Base-by-base conservation (phyloP, 129 eudicot genomes). In the Heracleum sosnowskyi region DNA sequence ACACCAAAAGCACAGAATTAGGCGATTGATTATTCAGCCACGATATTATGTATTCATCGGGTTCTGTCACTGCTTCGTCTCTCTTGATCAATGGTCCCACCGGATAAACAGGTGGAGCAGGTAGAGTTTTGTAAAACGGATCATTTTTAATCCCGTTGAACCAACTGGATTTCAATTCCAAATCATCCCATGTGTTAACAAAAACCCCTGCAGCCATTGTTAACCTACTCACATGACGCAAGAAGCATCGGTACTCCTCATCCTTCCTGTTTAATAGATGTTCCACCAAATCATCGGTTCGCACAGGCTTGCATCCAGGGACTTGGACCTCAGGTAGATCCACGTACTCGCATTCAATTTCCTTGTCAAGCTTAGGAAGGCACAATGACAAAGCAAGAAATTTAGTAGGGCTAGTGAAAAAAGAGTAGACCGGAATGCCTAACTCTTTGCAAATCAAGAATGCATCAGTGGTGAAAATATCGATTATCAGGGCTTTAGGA, bases 301-400 rank as follows among this genome's bases (percentile, higher is more conserved):
- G 81, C 40, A 84, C 70, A 8, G 81, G 80, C 18, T 78, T 76
- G 64, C 90, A 84, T 22, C 92, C 92, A 1, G 90, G 92, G 17
- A 86, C 80, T 11, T 72, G 60, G 29, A 89, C 33, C 9, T 71
- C 82, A 1, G 80, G 80, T 28, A 81, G 74, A 47, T 89, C 87
- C 69, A 86, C 81, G 40, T 73, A 89, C 79, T 89, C 87, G 16
- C 90, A 87, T 16, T 84, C 89, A 6, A 83, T 78, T 28, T 84
- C 83, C 0, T 11, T 29, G 29, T 86, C 90, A 29, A 89, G 62
- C 17, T 62, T 83, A 2, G 86, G 90, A 35, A 85, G 75, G 73
- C 81, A 85, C 39, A 89, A 64, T 0, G 85, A 71, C 62, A 20
- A 7, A 53, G 62, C 62, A 53, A 53, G 62, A 18, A 7, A 18